These are phyloP conservation scores for Amanita exitialis DNA, from an alignment of 768 basidiomycete genomes.

Conservation along the genomic window DNA sequence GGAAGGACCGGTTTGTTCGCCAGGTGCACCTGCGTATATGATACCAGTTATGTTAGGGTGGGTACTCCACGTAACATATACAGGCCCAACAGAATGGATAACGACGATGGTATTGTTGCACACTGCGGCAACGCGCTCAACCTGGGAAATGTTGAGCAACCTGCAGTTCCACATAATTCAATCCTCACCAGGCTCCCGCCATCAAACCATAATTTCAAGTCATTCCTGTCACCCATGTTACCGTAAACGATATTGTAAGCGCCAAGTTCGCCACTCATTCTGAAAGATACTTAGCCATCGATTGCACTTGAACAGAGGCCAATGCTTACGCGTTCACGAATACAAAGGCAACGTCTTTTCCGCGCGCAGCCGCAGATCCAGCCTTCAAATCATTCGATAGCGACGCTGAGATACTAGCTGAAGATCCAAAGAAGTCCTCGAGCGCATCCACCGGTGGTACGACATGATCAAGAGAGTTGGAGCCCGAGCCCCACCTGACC, in stretches of 20 bases:
- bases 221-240: slow-evolving; percentile 51
- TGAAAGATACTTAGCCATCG: slow-evolving; percentile 8
- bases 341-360: slow-evolving; percentile 49
- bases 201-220: slow-evolving; percentile 47
- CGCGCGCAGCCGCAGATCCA: slow-evolving; percentile 28
- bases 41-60: slow-evolving; percentile 67
- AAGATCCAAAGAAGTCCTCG: slow-evolving; percentile 24
- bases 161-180: slow-evolving; percentile 7
- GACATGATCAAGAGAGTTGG: slow-evolving; percentile 34
- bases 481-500: slow-evolving; percentile 39
- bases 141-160: slow-evolving; percentile 22
- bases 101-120: slow-evolving; percentile 77
- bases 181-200: slow-evolving; percentile 35
- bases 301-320: slow-evolving; percentile 9
- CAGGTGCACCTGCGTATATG: slow-evolving; percentile 44
- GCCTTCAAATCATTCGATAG: slow-evolving; percentile 31
- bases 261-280: slow-evolving; percentile 42
- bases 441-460: slow-evolving; percentile 39
- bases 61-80: slow-evolving; percentile 63
- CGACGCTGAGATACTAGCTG: slow-evolving; percentile 30
- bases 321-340: slow-evolving; percentile 43
- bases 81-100: slow-evolving; percentile 68
- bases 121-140: slow-evolving; percentile 48
- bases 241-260: slow-evolving; percentile 53
- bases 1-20: slow-evolving; percentile 72